phyloP scores from a whole-genome alignment of 306 rosid genomes.

The Trifolium dubium region DNA sequence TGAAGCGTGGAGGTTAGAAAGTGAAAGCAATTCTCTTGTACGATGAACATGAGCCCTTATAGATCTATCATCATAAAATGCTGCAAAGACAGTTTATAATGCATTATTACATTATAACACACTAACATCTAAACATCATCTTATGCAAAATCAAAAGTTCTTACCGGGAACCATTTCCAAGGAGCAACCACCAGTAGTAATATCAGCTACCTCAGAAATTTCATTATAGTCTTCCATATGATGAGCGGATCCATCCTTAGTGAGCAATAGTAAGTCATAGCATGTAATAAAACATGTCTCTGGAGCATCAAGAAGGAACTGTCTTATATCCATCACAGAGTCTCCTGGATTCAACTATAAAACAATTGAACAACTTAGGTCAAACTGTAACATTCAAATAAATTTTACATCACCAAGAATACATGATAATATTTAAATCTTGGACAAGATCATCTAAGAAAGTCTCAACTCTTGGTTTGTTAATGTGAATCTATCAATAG shows the following conservation, averaged over 20 bases:
- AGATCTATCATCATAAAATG: constrained; percentile 97
- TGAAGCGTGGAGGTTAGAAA: constrained; percentile 88
- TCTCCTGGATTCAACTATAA: constrained; percentile 95
- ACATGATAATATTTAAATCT: constrained; percentile 16
- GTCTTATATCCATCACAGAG: constrained; percentile 95
- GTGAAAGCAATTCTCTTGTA: constrained; percentile 90
- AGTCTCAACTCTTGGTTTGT: constrained; percentile 1
- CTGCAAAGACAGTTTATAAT: constrained; percentile 57
- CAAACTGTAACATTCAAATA: constrained; percentile 16
- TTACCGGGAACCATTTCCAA: constrained; percentile 99
- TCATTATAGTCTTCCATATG: constrained; percentile 94
- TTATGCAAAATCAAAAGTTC: constrained; percentile 23
- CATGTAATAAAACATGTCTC: constrained; percentile 97
- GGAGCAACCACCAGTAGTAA: constrained; percentile 91
- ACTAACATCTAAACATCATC: constrained; percentile 32
- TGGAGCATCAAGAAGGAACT: constrained; percentile 97
- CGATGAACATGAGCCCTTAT: constrained; percentile 98
- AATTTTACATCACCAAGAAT: background rate
- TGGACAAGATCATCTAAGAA: constrained; percentile 5
- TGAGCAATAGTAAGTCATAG: constrained; percentile 86
- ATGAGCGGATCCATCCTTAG: constrained; percentile 82
- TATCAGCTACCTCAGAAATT: constrained; percentile 97
- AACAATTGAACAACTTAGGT: constrained; percentile 41
- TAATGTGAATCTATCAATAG: constrained; percentile 26
- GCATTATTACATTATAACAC: constrained; percentile 39